These are phyloP conservation scores for Stygiomarasmius scandens DNA, from an alignment of 1,284 basidiomycete genomes.

Conservation along the genomic window DNA sequence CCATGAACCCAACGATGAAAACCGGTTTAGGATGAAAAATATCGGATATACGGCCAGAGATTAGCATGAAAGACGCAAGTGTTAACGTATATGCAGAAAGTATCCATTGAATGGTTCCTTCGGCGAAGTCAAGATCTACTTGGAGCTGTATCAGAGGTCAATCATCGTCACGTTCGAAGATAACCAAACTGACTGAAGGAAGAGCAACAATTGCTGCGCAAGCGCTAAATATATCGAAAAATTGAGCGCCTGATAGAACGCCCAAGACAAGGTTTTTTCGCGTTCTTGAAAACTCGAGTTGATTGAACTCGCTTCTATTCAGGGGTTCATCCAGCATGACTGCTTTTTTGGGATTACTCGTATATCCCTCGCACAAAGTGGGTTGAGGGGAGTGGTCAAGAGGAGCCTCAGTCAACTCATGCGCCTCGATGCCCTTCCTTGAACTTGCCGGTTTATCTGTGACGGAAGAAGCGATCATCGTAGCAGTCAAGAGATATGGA, in stretches of 20 bases:
- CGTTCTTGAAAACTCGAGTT: too few relatives aligned
- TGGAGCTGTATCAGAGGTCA: slow-evolving; percentile 4
- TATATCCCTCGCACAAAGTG: too few relatives aligned
- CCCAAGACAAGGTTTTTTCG: slow-evolving; percentile 7
- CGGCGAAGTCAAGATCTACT: slow-evolving; percentile 17
- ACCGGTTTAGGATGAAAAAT: slow-evolving; percentile 23
- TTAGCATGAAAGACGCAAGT: slow-evolving; percentile 22
- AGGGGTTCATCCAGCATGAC: too few relatives aligned
- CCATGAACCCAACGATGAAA: slow-evolving; percentile 18
- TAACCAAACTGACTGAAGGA: slow-evolving; percentile 11
- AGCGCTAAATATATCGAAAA: slow-evolving; percentile 20
- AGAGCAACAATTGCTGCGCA: slow-evolving; percentile 17
- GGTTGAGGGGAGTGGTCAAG: too few relatives aligned
- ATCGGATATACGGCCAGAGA: slow-evolving; percentile 20
- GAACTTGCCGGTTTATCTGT: too few relatives aligned
- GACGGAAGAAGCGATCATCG: too few relatives aligned
- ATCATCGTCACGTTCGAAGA: background rate
- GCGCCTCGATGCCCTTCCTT: too few relatives aligned
- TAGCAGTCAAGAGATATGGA: too few relatives aligned
- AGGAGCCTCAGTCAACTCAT: too few relatives aligned
- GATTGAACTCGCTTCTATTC: too few relatives aligned
- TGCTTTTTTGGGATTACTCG: too few relatives aligned
- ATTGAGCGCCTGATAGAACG: slow-evolving; percentile 12
- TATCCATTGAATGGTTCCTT: slow-evolving; percentile 20
- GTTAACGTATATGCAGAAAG: slow-evolving; percentile 22